Conservation (phyloP, 2,329 filamentous ascomycete species). For the Leptographium lundbergii region DNA sequence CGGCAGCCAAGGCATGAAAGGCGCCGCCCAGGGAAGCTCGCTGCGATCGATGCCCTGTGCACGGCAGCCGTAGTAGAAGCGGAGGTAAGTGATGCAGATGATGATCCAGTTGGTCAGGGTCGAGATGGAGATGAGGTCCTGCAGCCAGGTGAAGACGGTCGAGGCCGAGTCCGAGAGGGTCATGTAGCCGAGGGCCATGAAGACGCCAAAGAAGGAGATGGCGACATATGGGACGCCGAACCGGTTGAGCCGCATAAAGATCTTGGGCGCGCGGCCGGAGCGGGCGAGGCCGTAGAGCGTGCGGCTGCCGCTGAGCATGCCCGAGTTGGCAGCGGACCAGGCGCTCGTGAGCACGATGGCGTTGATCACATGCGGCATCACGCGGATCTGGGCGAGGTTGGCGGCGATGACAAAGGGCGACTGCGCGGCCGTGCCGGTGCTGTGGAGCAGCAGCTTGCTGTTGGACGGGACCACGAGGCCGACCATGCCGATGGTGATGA, state of each 20-base stretch:
- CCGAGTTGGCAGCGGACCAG: slow-evolving; percentile 56
- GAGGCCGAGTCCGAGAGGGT: slow-evolving; percentile 10
- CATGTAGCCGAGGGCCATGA: slow-evolving; percentile 44
- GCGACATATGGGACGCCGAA: slow-evolving; percentile 44
- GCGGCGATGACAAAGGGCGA: slow-evolving; percentile 63
- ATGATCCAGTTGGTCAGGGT: slow-evolving; percentile 41
- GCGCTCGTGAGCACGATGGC: slow-evolving; percentile 62
- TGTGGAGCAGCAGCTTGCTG: slow-evolving; percentile 20
- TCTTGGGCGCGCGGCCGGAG: slow-evolving; percentile 41
- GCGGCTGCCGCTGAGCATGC: slow-evolving; percentile 44
- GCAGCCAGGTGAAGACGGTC: slow-evolving; percentile 17
- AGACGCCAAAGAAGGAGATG: slow-evolving; percentile 32
- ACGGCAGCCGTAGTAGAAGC: slow-evolving; percentile 52
- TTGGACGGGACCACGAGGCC: slow-evolving; percentile 17
- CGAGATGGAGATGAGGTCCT: slow-evolving; percentile 52
- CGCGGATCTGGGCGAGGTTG: slow-evolving; percentile 50
- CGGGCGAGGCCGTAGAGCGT: slow-evolving; percentile 46
- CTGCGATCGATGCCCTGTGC: slow-evolving; percentile 52
- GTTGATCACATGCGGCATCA: slow-evolving; percentile 61
- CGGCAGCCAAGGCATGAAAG: slow-evolving; percentile 54
- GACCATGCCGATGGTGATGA: slow-evolving; percentile 18
- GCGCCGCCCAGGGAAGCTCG: slow-evolving; percentile 48
- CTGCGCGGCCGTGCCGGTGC: slow-evolving; percentile 24
- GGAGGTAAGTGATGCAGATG: slow-evolving; percentile 34
- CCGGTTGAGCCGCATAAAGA: slow-evolving; percentile 40